Conservation (phyloP, 495 filamentous ascomycete species). For the Tuber borchii region DNA sequence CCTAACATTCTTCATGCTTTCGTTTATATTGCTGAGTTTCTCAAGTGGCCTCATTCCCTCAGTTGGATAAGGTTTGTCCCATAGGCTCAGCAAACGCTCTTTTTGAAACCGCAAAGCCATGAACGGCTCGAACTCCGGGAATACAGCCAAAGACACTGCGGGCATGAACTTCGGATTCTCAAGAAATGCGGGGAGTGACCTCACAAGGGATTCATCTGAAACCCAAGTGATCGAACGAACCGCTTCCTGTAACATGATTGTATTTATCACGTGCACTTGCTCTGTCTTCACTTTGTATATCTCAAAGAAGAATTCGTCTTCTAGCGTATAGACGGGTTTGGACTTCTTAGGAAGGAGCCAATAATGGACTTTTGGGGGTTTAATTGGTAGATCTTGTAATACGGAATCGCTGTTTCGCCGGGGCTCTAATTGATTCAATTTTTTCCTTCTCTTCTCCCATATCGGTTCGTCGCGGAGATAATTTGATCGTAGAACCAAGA, state of each 20-base stretch:
- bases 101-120: background rate
- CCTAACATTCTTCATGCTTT: background rate
- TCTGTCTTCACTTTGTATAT: no score
- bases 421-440: conserved; percentile 24
- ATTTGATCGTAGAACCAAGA: no score
- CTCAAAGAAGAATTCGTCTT: no score
- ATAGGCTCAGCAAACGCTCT: background rate
- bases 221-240: background rate
- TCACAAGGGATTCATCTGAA: conserved; percentile 10
- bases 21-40: background rate
- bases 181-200: conserved; percentile 6
- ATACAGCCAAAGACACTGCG: background rate
- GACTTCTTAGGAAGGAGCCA: no score
- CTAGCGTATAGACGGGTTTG: no score
- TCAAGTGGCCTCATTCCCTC: no score
- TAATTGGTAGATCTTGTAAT: conserved; percentile 18
- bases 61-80: no score
- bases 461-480: conserved; percentile 44
- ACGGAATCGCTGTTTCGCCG: conserved; percentile 14
- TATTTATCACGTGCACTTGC: no score
- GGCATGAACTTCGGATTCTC: conserved; percentile 6
- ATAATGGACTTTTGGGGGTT: background rate
- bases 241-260: no score
- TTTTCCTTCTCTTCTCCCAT: conserved; percentile 9
- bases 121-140: background rate